These are phyloP conservation scores for Penicillium olsonii DNA, from an alignment of 2,329 filamentous ascomycete species.

Conservation along the genomic window DNA sequence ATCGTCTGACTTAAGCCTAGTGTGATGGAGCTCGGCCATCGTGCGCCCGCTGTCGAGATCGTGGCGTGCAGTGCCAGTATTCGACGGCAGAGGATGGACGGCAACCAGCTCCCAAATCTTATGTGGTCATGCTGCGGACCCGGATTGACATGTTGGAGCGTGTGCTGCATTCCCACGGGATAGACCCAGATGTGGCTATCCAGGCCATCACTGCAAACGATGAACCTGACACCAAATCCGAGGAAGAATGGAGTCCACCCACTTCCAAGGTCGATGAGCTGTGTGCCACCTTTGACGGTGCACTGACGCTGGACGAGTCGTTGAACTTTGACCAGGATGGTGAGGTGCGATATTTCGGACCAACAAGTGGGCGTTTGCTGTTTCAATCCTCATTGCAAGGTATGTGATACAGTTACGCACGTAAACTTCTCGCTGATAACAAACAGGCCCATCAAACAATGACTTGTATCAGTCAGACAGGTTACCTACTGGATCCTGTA, in stretches of 20 bases:
- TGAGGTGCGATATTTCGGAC: slow-evolving; percentile 40
- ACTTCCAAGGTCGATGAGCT: slow-evolving; percentile 21
- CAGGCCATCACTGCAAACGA: slow-evolving; percentile 8
- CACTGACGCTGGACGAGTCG: slow-evolving; percentile 38
- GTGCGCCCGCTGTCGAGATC: slow-evolving; percentile 36
- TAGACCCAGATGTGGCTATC: slow-evolving; percentile 31
- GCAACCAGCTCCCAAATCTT: slow-evolving; percentile 38
- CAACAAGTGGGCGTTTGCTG: slow-evolving; percentile 38
- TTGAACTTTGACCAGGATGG: slow-evolving; percentile 39
- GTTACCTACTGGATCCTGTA: background rate
- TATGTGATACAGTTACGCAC: background rate
- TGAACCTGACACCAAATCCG: background rate
- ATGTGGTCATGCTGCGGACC: slow-evolving; percentile 37
- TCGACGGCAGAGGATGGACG: slow-evolving; percentile 35
- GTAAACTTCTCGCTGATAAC: slow-evolving; percentile 1
- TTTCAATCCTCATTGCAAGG: slow-evolving; percentile 25
- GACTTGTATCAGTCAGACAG: slow-evolving; percentile 9
- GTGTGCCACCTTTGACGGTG: slow-evolving; percentile 31
- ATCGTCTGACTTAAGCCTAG: slow-evolving; percentile 17
- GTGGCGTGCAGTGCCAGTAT: slow-evolving; percentile 33
- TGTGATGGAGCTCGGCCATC: slow-evolving; percentile 36
- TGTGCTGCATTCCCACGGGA: slow-evolving; percentile 30
- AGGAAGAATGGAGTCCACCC: background rate
- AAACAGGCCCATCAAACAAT: slow-evolving; percentile 10
- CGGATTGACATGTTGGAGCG: slow-evolving; percentile 36